phyloP scores from a whole-genome alignment of 2,329 filamentous ascomycete species.

The Penicillium sp. region DNA sequence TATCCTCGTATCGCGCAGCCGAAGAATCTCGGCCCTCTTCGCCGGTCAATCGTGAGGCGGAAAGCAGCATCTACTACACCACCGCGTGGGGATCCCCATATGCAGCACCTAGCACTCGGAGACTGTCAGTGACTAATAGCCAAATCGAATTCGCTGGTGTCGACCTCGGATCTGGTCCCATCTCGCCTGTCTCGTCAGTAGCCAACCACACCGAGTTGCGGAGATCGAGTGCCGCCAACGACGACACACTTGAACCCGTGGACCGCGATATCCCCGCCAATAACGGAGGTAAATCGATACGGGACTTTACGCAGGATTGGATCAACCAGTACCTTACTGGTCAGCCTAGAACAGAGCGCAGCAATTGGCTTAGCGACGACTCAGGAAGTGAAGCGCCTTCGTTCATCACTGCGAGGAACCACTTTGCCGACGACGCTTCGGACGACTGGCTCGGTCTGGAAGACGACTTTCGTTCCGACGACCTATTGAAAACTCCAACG shows the following conservation, averaged over 20 bases:
- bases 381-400: conserved; percentile 73
- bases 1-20: conserved; percentile 34
- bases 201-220: conserved; percentile 30
- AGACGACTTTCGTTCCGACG: conserved; percentile 39
- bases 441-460: conserved; percentile 48
- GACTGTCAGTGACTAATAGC: conserved; percentile 41
- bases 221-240: conserved; percentile 31
- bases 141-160: conserved; percentile 53
- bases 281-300: conserved; percentile 39
- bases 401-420: conserved; percentile 43
- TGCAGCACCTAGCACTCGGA: conserved; percentile 58
- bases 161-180: conserved; percentile 34
- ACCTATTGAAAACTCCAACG: conserved; percentile 43
- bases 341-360: conserved; percentile 66
- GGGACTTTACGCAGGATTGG: conserved; percentile 77
- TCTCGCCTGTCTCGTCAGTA: conserved; percentile 37
- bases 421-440: conserved; percentile 43
- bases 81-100: conserved; percentile 94
- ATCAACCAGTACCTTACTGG: conserved; percentile 79
- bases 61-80: conserved; percentile 61
- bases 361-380: conserved; percentile 82
- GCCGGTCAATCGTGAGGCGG: conserved; percentile 44
- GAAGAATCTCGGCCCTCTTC: conserved; percentile 43
- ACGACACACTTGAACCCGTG: conserved; percentile 29
- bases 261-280: conserved; percentile 24